Evolutionary conservation across 495 filamentous ascomycete species (phyloP), one percentile per base, ranked within the genome.

Genomic region (Cryomyces minteri): DNA sequence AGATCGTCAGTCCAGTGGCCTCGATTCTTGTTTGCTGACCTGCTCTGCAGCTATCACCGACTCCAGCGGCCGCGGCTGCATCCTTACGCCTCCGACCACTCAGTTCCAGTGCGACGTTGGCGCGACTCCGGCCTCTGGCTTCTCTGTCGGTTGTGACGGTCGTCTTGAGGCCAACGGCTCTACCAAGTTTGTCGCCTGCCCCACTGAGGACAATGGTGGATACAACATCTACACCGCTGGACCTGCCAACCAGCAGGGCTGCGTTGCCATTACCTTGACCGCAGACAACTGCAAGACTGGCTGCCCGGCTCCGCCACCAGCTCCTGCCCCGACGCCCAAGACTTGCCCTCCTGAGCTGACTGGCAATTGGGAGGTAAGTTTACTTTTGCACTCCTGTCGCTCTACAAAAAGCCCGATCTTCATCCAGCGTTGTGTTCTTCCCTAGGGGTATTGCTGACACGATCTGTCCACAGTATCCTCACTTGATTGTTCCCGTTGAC

Each of bases 71-170:
- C 64, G 72, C 41, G 72, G 73, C 36, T 80, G 75, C 45, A 70
- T 79, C 48, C 48, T 78, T 31, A 78, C 74, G 30, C 55, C 68
- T 7, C 64, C 68, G 4, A 74, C 71, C 5, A 70, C 69, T 10
- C 74, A 82, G 49, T 72, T 73, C 40, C 78, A 82, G 56, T 84
- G 80, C 56, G 77, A 82, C 47, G 47, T 58, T 25, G 74, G 72
- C 48, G 65, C 63, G 14, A 47, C 41, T 4, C 62, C 54, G 3
- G 46, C 49, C 28, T 31, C 47, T 10, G 62, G 59, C 41, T 65
- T 65, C 52, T 44, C 48, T 6, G 47, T 61, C 30, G 43, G 40
- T 47, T 54, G 49, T 47, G 47, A 54, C 40, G 56, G 56, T 25
- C 32, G 32, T 7, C 43, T 55, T 14, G 9, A 6, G 6, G 43